Evolutionary conservation across 2,329 filamentous ascomycete species (phyloP), one percentile per base, ranked within the genome.

Genomic region (Cordyceps cateniannulata): DNA sequence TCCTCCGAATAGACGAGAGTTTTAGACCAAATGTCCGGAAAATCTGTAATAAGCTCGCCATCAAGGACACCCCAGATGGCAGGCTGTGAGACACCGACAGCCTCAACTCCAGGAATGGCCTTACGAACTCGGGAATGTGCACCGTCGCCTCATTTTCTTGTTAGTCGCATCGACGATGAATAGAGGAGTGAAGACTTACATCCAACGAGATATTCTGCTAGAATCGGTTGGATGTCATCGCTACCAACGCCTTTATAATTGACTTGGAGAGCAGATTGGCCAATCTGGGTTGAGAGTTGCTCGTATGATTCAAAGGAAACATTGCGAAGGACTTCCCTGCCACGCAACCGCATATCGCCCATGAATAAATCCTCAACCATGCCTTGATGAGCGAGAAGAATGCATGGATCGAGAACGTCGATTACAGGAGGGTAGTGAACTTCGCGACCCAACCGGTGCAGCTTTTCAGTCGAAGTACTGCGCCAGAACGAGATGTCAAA

Each of bases 401-500:
- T 82, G 63, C 82, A 85, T 16, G 81, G 80, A 63, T 83, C 80
- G 56, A 84, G 68, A 12, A 85, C 79, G 66, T 85, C 82, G 54
- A 84, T 81, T 44, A 80, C 75, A 2, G 81, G 79, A 7, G 86
- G 88, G 69, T 90, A 91, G 70, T 91, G 88, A 18, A 85, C 75
- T 70, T 90, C 84, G 59, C 88, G 82, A 10, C 82, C 82, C 22
- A 86, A 81, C 60, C 88, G 82, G 62, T 80, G 80, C 59, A 90
- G 75, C 3, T 81, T 72, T 63, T 80, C 74, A 18, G 77, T 74
- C 35, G 73, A 69, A 2, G 78, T 82, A 60, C 78, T 77, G 70
- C 84, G 80, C 87, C 88, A 91, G 70, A 90, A 90, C 48, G 85
- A 81, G 63, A 91, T 91, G 68, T 91, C 88, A 72, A 88, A 89